Evolutionary conservation across 257 asterid species (phyloP), one percentile per base, ranked within the genome.

Genomic region (Scutellaria minor): DNA sequence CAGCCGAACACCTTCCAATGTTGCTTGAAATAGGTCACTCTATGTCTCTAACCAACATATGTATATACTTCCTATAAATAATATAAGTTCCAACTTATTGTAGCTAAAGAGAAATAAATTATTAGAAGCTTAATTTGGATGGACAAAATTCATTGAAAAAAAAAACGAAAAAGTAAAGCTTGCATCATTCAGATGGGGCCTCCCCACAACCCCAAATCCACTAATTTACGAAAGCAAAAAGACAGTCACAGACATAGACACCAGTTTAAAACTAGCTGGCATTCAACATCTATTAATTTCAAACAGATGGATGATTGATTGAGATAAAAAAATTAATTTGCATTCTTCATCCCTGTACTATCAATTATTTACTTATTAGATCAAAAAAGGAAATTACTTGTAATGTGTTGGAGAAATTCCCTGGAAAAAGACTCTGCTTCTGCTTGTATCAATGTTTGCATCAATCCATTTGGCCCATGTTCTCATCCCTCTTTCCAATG

Each of bases 381-480:
- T 18, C 18, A 18, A 0, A 18, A 18, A 18, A 18, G 18, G 0
- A 18, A 18, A 18, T 24, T 87, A 94, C 99, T 85, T 78, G 89
- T 91, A 90, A 54, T 94, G 99, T 11, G 97, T 88, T 54, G 99
- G 99, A 46, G 99, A 94, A 82, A 92, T 84, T 52, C 95, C 84
- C 83, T 94, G 98, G 67, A 94, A 94, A 77, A 94, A 90, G 9
- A 94, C 83, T 71, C 81, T 82, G 68, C 84, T 92, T 77, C 75
- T 84, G 11, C 66, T 85, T 7, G 68, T 54, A 79, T 95, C 97
- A 57, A 95, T 68, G 40, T 84, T 92, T 31, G 85, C 6, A 47
- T 92, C 99, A 5, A 89, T 82, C 99, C 99, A 95, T 60, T 75
- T 78, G 22, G 93, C 94, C 99, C 99, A 95, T 20, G 99, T 95